Conservation (phyloP, 352 stramenopile genomes). For the Albugo candida region DNA sequence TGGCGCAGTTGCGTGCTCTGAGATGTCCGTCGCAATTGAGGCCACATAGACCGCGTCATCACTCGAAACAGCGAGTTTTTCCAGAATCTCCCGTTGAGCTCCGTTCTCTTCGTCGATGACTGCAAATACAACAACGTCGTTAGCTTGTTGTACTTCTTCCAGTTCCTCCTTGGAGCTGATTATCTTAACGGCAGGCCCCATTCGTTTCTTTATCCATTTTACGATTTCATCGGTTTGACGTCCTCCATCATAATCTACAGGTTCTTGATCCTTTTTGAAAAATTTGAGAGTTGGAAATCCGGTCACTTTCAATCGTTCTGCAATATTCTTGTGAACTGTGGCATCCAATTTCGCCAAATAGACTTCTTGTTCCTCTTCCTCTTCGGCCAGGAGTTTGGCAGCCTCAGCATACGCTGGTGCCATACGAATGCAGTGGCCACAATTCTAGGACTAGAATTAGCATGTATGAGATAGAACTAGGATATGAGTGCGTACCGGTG, state of each 20-base stretch:
- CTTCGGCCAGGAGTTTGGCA: constrained; percentile 35
- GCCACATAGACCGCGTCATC: constrained; percentile 60
- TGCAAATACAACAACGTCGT: constrained; percentile 75
- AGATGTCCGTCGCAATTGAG: constrained; percentile 42
- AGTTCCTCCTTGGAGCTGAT: constrained; percentile 55
- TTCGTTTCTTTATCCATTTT: constrained; percentile 84
- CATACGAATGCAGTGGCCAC: constrained; percentile 80
- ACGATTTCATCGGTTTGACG: constrained; percentile 75
- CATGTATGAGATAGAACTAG: neutral
- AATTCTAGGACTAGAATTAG: constrained; percentile 20
- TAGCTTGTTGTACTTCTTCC: constrained; percentile 48
- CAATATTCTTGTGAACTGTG: constrained; percentile 60
- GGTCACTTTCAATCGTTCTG: constrained; percentile 59
- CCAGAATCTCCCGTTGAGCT: constrained; percentile 36
- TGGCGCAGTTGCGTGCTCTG: constrained; percentile 25
- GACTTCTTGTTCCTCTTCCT: constrained; percentile 49
- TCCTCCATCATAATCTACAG: constrained; percentile 70
- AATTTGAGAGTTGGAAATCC: constrained; percentile 88
- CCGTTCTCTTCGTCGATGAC: constrained; percentile 67
- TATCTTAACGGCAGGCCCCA: constrained; percentile 69
- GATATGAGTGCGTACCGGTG: constrained; percentile 13
- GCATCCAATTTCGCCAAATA: constrained; percentile 80
- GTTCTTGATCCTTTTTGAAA: constrained; percentile 71
- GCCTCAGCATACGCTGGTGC: constrained; percentile 77
- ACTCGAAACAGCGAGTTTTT: constrained; percentile 55